Base-by-base conservation (phyloP, 106 monocot genomes). In the Agapanthus africanus region DNA sequence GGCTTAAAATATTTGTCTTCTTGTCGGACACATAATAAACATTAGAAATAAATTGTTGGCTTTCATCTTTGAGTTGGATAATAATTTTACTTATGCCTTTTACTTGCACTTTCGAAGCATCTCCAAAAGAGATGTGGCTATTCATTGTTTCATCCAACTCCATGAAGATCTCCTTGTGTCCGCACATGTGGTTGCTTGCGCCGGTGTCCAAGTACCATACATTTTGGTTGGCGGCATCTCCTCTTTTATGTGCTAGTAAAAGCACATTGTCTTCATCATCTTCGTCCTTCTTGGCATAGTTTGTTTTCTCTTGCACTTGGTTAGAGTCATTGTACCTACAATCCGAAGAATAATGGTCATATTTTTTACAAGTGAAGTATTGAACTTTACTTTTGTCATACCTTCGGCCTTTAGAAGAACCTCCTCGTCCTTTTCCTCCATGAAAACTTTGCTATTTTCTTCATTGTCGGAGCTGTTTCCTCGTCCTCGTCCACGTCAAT, bases 31-130 rank as follows among this genome's bases (percentile, higher is more conserved):
- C 11, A 69, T 47, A 49, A 56, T 70, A 70, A 41, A 70, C 54
- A 70, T 70, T 56, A 36, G 35, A 54, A 38, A 70, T 56, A 70
- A 34, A 54, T 54, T 70, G 33, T 36, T 70, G 70, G 19, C 1
- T 70, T 37, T 25, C 54, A 70, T 70, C 25, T 37, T 70, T 70
- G 21, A 54, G 0, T 54, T 37, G n/a, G 18, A 70, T 70, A 34
- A 70, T 49, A 37, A 37, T 70, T 25, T 70, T 70, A 56, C 36
- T 51, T 3, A 35, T 56, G 8, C 36, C 54, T 18, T 44, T 56
- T 18, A 36, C 70, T 6, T 21, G 15, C 4, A 56, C 54, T 22
- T 54, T 54, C 10, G 70, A 70, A 35, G 23, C n/a, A 56, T 56
- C 54, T 35, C 54, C 70, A 70, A 70, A 56, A 19, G 54, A 49